A percentile compares a stretch with the other conserved stretches of the same genome.
Evolutionary conservation across 2,329 filamentous ascomycete genomes (phyloP).

Genomic region (Zasmidium citrigriseum): DNA sequence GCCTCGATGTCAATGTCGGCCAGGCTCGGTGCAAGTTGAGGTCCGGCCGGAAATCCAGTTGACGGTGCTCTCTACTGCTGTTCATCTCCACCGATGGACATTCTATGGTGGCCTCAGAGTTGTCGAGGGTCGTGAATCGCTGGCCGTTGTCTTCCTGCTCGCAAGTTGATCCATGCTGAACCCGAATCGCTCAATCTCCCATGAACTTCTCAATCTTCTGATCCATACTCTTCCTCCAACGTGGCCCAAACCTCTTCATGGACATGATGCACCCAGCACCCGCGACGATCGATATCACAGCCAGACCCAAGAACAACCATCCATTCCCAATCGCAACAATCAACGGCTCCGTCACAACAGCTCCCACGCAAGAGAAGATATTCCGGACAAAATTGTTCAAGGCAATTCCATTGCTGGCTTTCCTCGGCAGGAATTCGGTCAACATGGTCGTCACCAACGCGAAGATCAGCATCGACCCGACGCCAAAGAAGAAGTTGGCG

Average conservation of each 20-base stretch:
- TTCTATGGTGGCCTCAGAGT: no score
- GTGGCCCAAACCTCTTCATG: constrained; percentile 36
- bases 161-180: no score
- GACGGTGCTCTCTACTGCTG: no score
- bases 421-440: constrained; percentile 77
- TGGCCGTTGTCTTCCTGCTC: no score
- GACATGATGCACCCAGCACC: constrained; percentile 33
- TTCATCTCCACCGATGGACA: no score
- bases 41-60: no score
- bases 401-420: constrained; percentile 71
- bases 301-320: constrained; percentile 68
- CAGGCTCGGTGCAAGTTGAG: no score
- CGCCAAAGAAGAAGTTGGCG: constrained; percentile 60
- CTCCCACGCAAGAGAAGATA: constrained; percentile 72
- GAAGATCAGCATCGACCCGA: constrained; percentile 79
- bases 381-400: constrained; percentile 82
- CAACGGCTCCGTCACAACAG: constrained; percentile 68
- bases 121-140: no score
- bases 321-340: constrained; percentile 72
- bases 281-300: constrained; percentile 28
- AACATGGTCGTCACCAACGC: constrained; percentile 75
- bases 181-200: constrained; percentile 31
- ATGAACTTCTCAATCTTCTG: constrained; percentile 30
- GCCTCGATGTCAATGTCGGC: no score
- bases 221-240: constrained; percentile 36